These are phyloP conservation scores for Spathaspora sp. DNA, from an alignment of 805 yeast genomes.

Conservation along the genomic window DNA sequence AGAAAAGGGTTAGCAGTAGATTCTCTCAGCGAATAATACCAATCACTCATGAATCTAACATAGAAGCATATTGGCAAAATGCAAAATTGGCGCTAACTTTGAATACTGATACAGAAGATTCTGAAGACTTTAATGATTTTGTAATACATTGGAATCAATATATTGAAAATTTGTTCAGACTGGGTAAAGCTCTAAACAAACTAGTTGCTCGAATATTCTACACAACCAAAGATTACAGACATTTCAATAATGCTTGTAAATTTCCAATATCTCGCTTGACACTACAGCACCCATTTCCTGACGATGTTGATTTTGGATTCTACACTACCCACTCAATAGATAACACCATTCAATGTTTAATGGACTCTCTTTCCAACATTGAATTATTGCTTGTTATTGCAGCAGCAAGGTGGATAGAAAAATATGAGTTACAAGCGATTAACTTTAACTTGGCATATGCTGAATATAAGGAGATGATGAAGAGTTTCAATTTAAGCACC, in stretches of 20 bases:
- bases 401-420: constrained; percentile 67
- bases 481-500: constrained; percentile 33
- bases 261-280: constrained; percentile 38
- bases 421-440: constrained; percentile 53
- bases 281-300: constrained; percentile 17
- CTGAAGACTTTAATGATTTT: constrained; percentile 15
- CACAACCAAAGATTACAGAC: constrained; percentile 55
- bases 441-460: constrained; percentile 75
- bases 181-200: constrained; percentile 14
- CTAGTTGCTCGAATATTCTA: constrained; percentile 40
- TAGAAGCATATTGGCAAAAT: constrained; percentile 47
- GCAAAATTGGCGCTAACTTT: constrained; percentile 39
- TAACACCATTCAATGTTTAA: constrained; percentile 23
- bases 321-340: constrained; percentile 12
- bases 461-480: constrained; percentile 64
- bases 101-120: constrained; percentile 11
- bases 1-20: constrained; percentile 86
- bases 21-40: constrained; percentile 76
- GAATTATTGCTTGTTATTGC: constrained; percentile 71
- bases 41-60: constrained; percentile 46
- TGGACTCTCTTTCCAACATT: constrained; percentile 53
- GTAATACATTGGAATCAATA: constrained; percentile 44
- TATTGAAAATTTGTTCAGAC: constrained; percentile 27
- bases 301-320: constrained; percentile 15
- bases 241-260: constrained; percentile 40